Conservation (phyloP, 108 stramenopile genomes). For the Nitzschia sp. region DNA sequence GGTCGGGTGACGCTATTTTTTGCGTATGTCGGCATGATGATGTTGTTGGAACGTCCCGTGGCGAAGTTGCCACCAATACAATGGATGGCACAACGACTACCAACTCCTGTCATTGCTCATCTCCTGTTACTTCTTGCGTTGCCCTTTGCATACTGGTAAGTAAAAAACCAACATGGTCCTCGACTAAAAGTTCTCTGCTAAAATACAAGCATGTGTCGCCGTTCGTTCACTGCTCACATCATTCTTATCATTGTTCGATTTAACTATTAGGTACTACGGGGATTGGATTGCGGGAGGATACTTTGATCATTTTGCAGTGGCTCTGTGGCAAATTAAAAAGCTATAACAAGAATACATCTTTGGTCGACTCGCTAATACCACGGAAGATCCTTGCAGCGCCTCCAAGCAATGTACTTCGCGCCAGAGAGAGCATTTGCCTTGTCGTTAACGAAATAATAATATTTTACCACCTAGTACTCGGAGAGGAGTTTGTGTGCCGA, state of each 20-base stretch:
- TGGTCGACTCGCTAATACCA: too few species aligned
- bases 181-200: not conserved
- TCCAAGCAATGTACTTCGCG: too few species aligned
- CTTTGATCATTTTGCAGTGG: conserved; percentile 40
- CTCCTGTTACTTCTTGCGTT: conserved; percentile 41
- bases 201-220: too few species aligned
- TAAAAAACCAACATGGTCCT: too few species aligned
- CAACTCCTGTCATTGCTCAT: conserved; percentile 33
- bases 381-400: too few species aligned
- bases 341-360: too few species aligned
- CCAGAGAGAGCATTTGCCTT: too few species aligned
- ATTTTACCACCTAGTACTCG: too few species aligned
- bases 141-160: conserved; percentile 57
- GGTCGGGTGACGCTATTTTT: conserved; percentile 49
- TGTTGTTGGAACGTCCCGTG: conserved; percentile 43
- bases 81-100: conserved; percentile 37
- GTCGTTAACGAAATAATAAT: too few species aligned
- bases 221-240: too few species aligned
- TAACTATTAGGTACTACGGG: conserved; percentile 28
- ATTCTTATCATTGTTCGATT: too few species aligned
- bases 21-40: conserved; percentile 37
- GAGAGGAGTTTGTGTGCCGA: too few species aligned
- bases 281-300: conserved; percentile 51
- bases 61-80: conserved; percentile 25
- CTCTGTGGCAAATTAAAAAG: conserved; percentile 27